phyloP scores from a whole-genome alignment of 768 basidiomycete genomes.

The Multifurca ochricompacta region DNA sequence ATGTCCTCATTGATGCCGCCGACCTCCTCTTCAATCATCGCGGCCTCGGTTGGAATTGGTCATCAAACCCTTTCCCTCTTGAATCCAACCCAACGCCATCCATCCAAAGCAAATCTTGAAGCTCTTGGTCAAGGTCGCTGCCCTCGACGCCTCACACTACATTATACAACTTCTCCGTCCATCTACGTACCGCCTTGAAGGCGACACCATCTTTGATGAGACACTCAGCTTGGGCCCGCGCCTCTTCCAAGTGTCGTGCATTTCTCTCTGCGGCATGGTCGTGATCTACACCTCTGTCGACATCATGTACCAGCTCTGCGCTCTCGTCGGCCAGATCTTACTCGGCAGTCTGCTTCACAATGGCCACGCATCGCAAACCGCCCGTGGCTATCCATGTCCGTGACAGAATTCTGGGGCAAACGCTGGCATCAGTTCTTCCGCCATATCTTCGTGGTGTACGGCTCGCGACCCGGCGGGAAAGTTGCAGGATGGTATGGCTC shows the following conservation, averaged over 20 bases:
- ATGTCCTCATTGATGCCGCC: slow-evolving; percentile 12
- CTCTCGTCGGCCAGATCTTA: slow-evolving; percentile 25
- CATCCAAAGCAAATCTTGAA: background rate
- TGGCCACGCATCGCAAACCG: slow-evolving; percentile 33
- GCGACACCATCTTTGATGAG: slow-evolving; percentile 17
- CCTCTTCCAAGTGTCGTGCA: background rate
- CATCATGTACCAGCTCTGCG: slow-evolving; percentile 24
- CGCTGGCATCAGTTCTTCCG: slow-evolving; percentile 37
- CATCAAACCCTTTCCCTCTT: slow-evolving; percentile 7
- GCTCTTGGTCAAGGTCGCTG: background rate
- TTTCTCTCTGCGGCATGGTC: slow-evolving; percentile 10
- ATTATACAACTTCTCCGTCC: slow-evolving; percentile 7
- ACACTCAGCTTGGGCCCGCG: background rate
- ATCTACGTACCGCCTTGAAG: slow-evolving; percentile 4
- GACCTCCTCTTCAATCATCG: slow-evolving; percentile 20
- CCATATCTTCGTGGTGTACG: slow-evolving; percentile 28
- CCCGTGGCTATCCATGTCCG: slow-evolving; percentile 33
- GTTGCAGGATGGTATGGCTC: slow-evolving; percentile 42
- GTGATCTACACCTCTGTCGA: slow-evolving; percentile 21
- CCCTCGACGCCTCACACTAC: slow-evolving; percentile 14
- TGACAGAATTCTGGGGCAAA: slow-evolving; percentile 34
- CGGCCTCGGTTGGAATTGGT: slow-evolving; percentile 21
- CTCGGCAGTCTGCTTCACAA: slow-evolving; percentile 26
- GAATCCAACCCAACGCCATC: background rate
- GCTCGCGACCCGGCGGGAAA: slow-evolving; percentile 28